phyloP scores from a whole-genome alignment of 352 stramenopile species.

The Phytophthora sp. region DNA sequence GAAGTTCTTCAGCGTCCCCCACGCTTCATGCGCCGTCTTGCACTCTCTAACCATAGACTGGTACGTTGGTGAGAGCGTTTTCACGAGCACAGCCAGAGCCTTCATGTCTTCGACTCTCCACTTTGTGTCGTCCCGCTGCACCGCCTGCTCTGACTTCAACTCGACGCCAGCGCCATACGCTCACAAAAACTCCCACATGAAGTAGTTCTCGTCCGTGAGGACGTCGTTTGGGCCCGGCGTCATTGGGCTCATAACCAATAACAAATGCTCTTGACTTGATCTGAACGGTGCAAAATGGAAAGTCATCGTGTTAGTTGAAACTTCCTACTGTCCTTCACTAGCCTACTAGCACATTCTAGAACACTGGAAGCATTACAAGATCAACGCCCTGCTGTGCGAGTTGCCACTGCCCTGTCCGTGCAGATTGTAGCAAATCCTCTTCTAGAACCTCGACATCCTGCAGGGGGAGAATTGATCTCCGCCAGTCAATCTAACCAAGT shows the following conservation, averaged over 20 bases:
- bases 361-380: neutral
- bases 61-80: conserved; percentile 2
- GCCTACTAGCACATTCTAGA: neutral
- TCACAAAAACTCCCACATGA: too few relatives aligned
- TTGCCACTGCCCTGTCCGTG: too few relatives aligned
- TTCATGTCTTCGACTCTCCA: conserved; percentile 16
- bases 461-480: too few relatives aligned
- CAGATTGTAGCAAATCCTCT: too few relatives aligned
- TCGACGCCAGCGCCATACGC: conserved; percentile 14
- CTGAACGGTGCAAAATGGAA: neutral
- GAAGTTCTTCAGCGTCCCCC: conserved; percentile 15
- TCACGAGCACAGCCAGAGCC: neutral
- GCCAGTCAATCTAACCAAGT: too few relatives aligned
- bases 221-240: neutral
- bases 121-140: conserved; percentile 1
- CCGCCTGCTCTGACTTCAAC: conserved; percentile 3
- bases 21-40: neutral
- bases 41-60: conserved; percentile 18
- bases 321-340: neutral
- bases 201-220: conserved; percentile 7
- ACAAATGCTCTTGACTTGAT: neutral
- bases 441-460: too few relatives aligned
- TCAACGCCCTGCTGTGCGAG: neutral
- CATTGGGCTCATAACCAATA: conserved; percentile 1
- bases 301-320: neutral